Evolutionary conservation across 495 filamentous ascomycete genomes (phyloP).

Genomic region (Hyphodiscus hymeniophilus): DNA sequence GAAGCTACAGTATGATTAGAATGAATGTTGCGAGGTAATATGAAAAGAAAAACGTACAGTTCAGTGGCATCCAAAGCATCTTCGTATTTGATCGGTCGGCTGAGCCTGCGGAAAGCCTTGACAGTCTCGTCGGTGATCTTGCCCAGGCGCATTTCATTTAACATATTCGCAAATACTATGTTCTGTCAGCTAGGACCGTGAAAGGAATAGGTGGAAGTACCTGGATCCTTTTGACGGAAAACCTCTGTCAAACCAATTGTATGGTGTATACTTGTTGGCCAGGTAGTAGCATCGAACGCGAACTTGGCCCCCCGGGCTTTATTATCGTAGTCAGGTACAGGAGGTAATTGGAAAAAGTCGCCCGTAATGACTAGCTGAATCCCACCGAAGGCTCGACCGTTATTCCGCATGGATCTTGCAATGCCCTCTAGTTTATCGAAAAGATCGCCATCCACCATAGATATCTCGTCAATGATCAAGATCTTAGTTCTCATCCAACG

Average conservation of each 20-base stretch:
- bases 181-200: not conserved
- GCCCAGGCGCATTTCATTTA: slow-evolving; percentile 95
- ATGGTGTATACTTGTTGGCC: slow-evolving; percentile 87
- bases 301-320: slow-evolving; percentile 68
- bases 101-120: slow-evolving; percentile 59
- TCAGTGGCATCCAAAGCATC: slow-evolving; percentile 86
- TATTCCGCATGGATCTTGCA: slow-evolving; percentile 71
- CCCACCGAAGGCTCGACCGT: slow-evolving; percentile 87
- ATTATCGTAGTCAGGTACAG: slow-evolving; percentile 63
- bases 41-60: slow-evolving; percentile 43
- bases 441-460: slow-evolving; percentile 95
- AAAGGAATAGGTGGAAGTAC: slow-evolving; percentile 31
- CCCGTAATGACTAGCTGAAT: slow-evolving; percentile 95
- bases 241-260: slow-evolving; percentile 94
- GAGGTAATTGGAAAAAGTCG: slow-evolving; percentile 95
- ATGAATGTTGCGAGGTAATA: slow-evolving; percentile 18
- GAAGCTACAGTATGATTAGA: slow-evolving; percentile 50
- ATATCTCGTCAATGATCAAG: slow-evolving; percentile 89
- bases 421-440: slow-evolving; percentile 94
- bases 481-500: slow-evolving; percentile 85
- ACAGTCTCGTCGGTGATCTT: slow-evolving; percentile 63
- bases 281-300: slow-evolving; percentile 83
- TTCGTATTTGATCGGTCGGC: slow-evolving; percentile 57
- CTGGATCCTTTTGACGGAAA: slow-evolving; percentile 89
- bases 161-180: slow-evolving; percentile 78